These are phyloP conservation scores for Diaporthe sp. DNA, from an alignment of 2,329 filamentous ascomycete species.

Conservation along the genomic window DNA sequence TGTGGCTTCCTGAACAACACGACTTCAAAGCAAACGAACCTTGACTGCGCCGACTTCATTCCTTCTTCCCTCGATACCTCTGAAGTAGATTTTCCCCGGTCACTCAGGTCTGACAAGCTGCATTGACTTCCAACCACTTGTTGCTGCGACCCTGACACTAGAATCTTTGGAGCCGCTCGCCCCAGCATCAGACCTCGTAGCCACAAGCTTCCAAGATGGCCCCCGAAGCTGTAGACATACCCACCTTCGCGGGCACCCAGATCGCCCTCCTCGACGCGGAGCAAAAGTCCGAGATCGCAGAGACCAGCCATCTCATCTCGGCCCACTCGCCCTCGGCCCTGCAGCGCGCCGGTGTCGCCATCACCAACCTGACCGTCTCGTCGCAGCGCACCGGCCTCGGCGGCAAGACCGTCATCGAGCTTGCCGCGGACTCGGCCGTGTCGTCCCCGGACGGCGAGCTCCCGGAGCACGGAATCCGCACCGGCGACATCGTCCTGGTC, in stretches of 20 bases:
- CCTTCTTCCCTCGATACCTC: background rate
- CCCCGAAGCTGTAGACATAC: conserved; percentile 63
- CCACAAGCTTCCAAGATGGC: conserved; percentile 48
- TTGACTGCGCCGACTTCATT: background rate
- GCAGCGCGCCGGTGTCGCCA: conserved; percentile 81
- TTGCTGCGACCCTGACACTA: background rate
- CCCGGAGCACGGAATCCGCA: conserved; percentile 80
- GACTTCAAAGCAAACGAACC: background rate
- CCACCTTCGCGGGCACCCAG: conserved; percentile 78
- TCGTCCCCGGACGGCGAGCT: conserved; percentile 60
- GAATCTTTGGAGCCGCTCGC: background rate
- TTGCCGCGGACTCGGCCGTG: conserved; percentile 73
- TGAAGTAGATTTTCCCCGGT: background rate
- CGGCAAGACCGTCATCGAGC: conserved; percentile 89
- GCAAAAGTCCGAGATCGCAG: conserved; percentile 77
- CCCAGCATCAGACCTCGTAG: background rate
- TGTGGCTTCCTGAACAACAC: background rate
- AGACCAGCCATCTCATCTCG: conserved; percentile 76
- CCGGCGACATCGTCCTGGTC: conserved; percentile 83
- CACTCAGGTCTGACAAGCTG: background rate
- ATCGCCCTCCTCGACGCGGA: conserved; percentile 78
- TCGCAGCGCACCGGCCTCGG: conserved; percentile 90
- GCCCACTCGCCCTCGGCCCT: conserved; percentile 77
- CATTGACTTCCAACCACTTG: background rate
- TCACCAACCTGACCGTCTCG: conserved; percentile 79